These are phyloP conservation scores for Candida suzukii DNA, from an alignment of 805 yeast genomes.

Conservation along the genomic window DNA sequence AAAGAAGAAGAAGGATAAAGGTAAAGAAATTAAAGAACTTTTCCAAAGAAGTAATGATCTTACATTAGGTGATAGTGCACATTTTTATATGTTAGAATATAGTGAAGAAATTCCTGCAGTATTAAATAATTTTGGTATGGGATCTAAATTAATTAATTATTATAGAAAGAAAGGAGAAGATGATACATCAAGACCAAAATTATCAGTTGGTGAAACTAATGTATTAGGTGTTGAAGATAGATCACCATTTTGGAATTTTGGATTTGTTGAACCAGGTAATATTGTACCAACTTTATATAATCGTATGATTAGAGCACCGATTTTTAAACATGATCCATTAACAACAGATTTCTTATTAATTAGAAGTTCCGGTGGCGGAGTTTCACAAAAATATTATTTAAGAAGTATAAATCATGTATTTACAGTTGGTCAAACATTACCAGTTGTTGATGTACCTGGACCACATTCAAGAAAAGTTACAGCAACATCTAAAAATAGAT, in stretches of 20 bases:
- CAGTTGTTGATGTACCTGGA: constrained; percentile 93
- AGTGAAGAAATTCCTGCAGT: constrained; percentile 84
- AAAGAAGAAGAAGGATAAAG: constrained; percentile 85
- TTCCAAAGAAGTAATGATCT: constrained; percentile 68
- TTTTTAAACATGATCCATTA: constrained; percentile 76
- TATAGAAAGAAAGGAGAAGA: constrained; percentile 79
- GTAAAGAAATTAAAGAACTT: constrained; percentile 70
- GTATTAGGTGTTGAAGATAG: constrained; percentile 94
- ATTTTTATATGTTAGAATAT: constrained; percentile 75
- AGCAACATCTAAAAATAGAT: constrained; percentile 80
- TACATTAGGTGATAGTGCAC: constrained; percentile 77
- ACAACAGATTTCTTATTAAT: constrained; percentile 77
- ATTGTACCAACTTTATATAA: constrained; percentile 91
- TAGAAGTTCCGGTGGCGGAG: constrained; percentile 76
- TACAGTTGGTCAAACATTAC: constrained; percentile 87
- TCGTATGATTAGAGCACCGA: constrained; percentile 86
- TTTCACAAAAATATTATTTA: constrained; percentile 55
- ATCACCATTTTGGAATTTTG: constrained; percentile 98
- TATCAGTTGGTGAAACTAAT: constrained; percentile 89
- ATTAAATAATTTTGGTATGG: constrained; percentile 90
- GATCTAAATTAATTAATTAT: constrained; percentile 85
- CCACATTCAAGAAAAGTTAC: constrained; percentile 97
- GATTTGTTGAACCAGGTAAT: constrained; percentile 91
- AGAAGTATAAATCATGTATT: constrained; percentile 66
- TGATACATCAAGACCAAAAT: constrained; percentile 80